phyloP scores from a whole-genome alignment of 768 basidiomycete species.

The Mrakia hoshinonis region DNA sequence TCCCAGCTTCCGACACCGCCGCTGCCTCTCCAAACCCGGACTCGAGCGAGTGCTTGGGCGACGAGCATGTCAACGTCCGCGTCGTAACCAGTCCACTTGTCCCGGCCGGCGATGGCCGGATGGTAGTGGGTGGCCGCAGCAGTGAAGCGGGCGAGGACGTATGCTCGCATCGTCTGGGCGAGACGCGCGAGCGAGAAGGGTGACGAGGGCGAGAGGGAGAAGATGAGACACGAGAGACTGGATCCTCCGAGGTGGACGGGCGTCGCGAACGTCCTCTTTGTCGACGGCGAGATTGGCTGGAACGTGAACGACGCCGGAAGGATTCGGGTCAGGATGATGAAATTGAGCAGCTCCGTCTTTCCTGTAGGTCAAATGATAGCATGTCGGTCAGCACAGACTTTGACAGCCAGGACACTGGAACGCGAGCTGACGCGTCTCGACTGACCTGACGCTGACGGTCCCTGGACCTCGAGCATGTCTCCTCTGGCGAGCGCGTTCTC shows the following conservation, averaged over 20 bases:
- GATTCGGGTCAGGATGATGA: neutral
- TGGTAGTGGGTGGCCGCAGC: neutral
- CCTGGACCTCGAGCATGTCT: slow-evolving; percentile 19
- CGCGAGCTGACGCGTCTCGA: too few relatives aligned
- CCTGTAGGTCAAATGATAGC: neutral
- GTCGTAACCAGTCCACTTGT: neutral
- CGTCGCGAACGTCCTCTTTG: neutral
- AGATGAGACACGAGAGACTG: slow-evolving; percentile 1
- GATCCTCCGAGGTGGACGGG: slow-evolving; percentile 10
- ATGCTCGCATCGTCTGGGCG: neutral
- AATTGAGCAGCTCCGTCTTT: neutral
- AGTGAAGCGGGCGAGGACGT: neutral
- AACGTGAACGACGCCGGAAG: slow-evolving; percentile 6
- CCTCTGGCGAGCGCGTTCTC: slow-evolving; percentile 3
- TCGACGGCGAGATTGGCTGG: neutral
- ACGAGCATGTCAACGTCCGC: neutral
- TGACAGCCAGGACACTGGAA: too few relatives aligned
- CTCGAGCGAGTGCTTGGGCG: neutral
- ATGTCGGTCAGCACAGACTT: neutral
- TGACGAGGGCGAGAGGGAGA: slow-evolving; percentile 1
- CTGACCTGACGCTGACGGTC: slow-evolving; percentile 7
- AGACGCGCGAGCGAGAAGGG: slow-evolving; percentile 21
- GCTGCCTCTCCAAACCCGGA: slow-evolving; percentile 1
- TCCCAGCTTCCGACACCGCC: slow-evolving; percentile 1
- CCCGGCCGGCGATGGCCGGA: neutral